Percentiles rank a stretch among this genome's conserved stretches.
Evolutionary conservation across 208 protist genomes (phyloP).

Genomic region (Dictyostelium gargantuum): DNA sequence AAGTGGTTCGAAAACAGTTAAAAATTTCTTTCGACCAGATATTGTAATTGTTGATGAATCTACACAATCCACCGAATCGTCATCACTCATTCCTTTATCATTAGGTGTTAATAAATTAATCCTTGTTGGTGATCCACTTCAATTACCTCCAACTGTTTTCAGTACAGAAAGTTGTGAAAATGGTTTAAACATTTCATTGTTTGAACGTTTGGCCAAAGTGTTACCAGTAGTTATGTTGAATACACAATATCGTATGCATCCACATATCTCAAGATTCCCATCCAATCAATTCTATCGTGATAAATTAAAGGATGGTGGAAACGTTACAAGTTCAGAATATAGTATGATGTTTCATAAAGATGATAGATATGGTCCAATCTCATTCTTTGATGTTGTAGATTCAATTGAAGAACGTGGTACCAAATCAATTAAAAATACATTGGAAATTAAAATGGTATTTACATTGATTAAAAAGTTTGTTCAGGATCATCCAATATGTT

Average conservation of each 20-base stretch:
- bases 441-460: slow-evolving; percentile 36
- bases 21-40: slow-evolving; percentile 49
- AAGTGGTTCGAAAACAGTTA: background rate
- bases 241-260: slow-evolving; percentile 87
- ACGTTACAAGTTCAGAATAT: background rate
- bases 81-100: slow-evolving; percentile 79
- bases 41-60: slow-evolving; percentile 85
- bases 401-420: background rate
- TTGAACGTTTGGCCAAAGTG: background rate
- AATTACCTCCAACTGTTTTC: slow-evolving; percentile 85
- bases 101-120: slow-evolving; percentile 66
- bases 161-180: background rate
- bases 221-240: background rate
- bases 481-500: background rate
- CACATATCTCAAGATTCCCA: slow-evolving; percentile 79
- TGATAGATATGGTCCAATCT: background rate
- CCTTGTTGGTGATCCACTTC: slow-evolving; percentile 86
- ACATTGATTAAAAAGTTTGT: background rate
- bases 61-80: slow-evolving; percentile 76
- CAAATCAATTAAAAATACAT: background rate
- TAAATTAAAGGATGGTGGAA: slow-evolving; percentile 80
- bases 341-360: background rate
- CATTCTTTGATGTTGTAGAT: slow-evolving; percentile 1
- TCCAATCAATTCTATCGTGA: slow-evolving; percentile 79
- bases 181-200: background rate